Evolutionary conservation across 106 monocot genomes (phyloP).

Genomic region (Gastrodia elata): DNA sequence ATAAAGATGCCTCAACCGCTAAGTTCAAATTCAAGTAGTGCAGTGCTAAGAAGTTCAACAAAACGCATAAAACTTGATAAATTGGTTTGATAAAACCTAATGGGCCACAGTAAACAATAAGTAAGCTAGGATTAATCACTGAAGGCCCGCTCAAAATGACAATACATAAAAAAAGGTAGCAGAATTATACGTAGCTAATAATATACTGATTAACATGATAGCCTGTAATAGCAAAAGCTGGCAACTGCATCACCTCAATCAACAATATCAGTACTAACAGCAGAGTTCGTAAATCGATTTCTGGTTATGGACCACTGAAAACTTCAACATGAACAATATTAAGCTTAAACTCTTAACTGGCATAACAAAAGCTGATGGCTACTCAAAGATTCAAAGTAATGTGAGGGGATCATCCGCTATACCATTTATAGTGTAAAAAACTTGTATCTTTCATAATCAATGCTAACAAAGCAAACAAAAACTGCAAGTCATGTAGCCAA

Average conservation of each 20-base stretch:
- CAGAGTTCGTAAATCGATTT: neutral
- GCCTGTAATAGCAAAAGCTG: too few species aligned
- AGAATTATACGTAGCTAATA: too few species aligned
- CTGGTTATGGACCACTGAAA: slow-evolving; percentile 1
- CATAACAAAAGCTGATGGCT: neutral
- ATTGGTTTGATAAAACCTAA: neutral
- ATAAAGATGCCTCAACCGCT: neutral
- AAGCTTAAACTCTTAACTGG: neutral
- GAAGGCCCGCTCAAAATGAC: neutral
- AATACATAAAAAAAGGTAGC: neutral
- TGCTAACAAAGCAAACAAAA: too few species aligned
- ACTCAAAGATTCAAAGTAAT: neutral
- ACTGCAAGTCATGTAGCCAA: too few species aligned
- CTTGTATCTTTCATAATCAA: too few species aligned
- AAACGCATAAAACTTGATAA: neutral
- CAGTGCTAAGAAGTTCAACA: neutral
- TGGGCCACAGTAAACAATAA: neutral
- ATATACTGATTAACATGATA: too few species aligned
- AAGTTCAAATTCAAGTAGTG: too few species aligned
- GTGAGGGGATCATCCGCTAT: too few species aligned
- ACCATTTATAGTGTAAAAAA: too few species aligned
- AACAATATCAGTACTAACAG: neutral
- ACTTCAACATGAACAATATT: neutral
- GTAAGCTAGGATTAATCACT: neutral
- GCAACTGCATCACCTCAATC: neutral